These are phyloP conservation scores for Selenicereus undatus DNA, from an alignment of 148 eudicot genomes.

Conservation along the genomic window DNA sequence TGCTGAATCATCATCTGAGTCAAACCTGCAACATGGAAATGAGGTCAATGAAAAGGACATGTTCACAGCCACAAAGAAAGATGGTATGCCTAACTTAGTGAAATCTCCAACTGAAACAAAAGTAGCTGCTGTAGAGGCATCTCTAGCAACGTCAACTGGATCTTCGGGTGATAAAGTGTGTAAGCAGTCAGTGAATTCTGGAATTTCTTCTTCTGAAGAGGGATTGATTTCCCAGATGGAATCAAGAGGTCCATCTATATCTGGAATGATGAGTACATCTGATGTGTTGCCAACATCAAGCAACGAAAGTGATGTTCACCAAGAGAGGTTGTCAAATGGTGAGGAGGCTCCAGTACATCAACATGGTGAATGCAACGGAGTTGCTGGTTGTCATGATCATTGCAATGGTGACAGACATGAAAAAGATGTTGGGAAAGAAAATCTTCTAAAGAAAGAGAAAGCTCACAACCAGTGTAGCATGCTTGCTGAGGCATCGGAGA, in stretches of 20 bases:
- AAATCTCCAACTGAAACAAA: conserved; percentile 23
- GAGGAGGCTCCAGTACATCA: conserved; percentile 30
- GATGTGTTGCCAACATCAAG: conserved; percentile 28
- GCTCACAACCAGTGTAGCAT: conserved; percentile 23
- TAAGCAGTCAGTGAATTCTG: conserved; percentile 24
- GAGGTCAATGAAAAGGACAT: conserved; percentile 29
- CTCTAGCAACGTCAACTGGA: conserved; percentile 23
- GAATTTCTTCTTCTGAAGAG: conserved; percentile 24
- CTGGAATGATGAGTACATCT: conserved; percentile 25
- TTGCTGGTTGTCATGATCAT: conserved; percentile 12
- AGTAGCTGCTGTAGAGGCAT: conserved; percentile 19
- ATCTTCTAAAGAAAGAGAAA: conserved; percentile 30
- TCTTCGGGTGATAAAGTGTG: conserved; percentile 35
- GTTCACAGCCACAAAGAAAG: conserved; percentile 25
- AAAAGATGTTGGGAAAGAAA: conserved; percentile 30
- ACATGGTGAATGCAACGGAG: conserved; percentile 30
- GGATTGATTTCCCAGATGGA: conserved; percentile 25
- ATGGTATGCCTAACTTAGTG: conserved; percentile 22
- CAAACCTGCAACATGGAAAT: conserved; percentile 25
- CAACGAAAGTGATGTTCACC: conserved; percentile 27
- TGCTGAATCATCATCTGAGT: conserved; percentile 30
- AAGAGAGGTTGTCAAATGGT: conserved; percentile 25
- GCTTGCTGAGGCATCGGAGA: conserved; percentile 36
- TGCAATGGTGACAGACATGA: conserved; percentile 23
- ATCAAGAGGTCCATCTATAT: conserved; percentile 24